These are phyloP conservation scores for Blastomyces emzantsi DNA, from an alignment of 2,329 filamentous ascomycete genomes.

Conservation along the genomic window DNA sequence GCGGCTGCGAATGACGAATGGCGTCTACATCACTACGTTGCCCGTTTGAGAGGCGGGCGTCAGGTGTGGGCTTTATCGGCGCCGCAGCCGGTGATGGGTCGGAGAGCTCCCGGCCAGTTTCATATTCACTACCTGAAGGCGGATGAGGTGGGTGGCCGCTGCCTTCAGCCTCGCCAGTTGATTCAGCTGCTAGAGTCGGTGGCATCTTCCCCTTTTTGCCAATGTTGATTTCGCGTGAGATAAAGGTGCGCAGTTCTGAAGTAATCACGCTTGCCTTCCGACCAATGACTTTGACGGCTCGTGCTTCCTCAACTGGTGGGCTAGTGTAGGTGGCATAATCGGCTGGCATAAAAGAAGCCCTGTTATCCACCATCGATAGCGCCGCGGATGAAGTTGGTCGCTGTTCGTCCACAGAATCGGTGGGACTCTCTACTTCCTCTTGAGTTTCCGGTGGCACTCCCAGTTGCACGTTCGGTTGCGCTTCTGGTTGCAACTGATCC, in stretches of 20 bases:
- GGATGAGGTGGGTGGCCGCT: neutral
- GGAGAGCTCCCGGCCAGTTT: neutral
- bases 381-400: neutral
- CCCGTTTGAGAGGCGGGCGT: neutral
- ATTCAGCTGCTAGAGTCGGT: neutral
- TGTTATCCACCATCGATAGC: neutral
- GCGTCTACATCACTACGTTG: neutral
- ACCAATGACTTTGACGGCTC: constrained; percentile 2
- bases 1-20: neutral
- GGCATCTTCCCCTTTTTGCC: neutral
- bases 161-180: neutral
- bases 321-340: constrained; percentile 5
- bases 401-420: neutral
- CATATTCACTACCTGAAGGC: neutral
- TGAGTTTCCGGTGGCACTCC: neutral
- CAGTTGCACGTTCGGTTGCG: neutral
- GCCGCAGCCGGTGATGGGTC: neutral
- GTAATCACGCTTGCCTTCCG: constrained; percentile 5
- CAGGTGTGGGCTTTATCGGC: neutral
- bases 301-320: constrained; percentile 7
- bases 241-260: neutral
- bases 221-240: neutral
- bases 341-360: neutral
- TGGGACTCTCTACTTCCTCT: neutral
- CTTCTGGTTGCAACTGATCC: neutral